A percentile compares a stretch with the other conserved stretches of the same genome.
Evolutionary conservation across 1,284 basidiomycete species (phyloP).

Genomic region (Volvariella volvacea): DNA sequence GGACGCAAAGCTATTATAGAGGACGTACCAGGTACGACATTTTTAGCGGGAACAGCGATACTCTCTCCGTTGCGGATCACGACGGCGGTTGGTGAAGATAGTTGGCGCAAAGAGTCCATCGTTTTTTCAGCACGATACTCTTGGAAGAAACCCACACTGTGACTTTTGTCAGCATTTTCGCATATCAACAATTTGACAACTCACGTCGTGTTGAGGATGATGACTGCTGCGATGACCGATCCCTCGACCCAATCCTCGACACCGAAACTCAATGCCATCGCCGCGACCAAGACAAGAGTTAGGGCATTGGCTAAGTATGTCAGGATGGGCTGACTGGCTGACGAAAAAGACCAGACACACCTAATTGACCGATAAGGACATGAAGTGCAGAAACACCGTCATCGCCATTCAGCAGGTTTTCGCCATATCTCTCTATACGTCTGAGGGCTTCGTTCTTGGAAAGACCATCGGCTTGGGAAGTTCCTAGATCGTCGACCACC

Average conservation of each 20-base stretch:
- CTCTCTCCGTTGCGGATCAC: constrained; percentile 49
- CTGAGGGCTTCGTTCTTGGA: constrained; percentile 26
- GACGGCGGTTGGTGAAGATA: constrained; percentile 56
- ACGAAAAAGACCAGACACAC: constrained; percentile 14
- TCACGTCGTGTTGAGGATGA: constrained; percentile 41
- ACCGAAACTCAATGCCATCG: constrained; percentile 58
- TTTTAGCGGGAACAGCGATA: constrained; percentile 44
- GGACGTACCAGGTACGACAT: constrained; percentile 59
- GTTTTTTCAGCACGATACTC: constrained; percentile 53
- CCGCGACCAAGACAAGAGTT: constrained; percentile 40
- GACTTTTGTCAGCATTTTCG: background rate
- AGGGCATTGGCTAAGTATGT: constrained; percentile 27
- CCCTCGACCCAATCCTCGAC: constrained; percentile 59
- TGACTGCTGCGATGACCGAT: constrained; percentile 60
- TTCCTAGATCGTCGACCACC: constrained; percentile 22
- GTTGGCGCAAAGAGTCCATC: constrained; percentile 47
- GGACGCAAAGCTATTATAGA: no score
- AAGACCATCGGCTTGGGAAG: constrained; percentile 23
- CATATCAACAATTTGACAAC: constrained; percentile 1
- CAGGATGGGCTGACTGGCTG: background rate
- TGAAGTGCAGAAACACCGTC: constrained; percentile 24
- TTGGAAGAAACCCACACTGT: constrained; percentile 46
- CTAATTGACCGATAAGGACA: constrained; percentile 27
- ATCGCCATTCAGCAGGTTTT: constrained; percentile 27
- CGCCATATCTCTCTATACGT: constrained; percentile 24